Percentiles rank a stretch among this genome's conserved stretches.
phyloP scores from a whole-genome alignment of 2,329 filamentous ascomycete genomes.

The Botrytis byssoidea region DNA sequence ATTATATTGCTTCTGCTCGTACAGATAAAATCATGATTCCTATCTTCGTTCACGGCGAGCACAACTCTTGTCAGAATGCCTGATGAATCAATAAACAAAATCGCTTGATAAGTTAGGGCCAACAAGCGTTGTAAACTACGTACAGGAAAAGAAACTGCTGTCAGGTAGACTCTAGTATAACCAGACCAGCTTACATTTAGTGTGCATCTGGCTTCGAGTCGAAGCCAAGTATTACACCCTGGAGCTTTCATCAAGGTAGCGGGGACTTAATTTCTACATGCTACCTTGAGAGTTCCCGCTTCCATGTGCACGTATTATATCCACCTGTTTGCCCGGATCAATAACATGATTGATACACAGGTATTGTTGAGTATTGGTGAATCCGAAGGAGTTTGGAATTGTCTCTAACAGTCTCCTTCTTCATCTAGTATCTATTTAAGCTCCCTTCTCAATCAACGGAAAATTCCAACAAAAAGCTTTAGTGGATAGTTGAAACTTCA shows the following conservation, averaged over 20 bases:
- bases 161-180: neutral
- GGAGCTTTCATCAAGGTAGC: too few relatives aligned
- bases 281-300: neutral
- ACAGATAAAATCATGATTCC: neutral
- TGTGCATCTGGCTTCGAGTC: neutral
- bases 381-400: neutral
- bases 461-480: neutral
- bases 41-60: neutral
- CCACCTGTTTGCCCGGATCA: neutral
- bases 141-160: neutral
- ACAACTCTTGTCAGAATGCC: neutral
- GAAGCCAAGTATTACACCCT: neutral
- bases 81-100: too few relatives aligned
- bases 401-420: neutral
- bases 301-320: neutral
- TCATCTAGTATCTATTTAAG: constrained; percentile 8
- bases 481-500: neutral
- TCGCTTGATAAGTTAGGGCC: neutral
- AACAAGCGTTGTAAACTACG: neutral
- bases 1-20: neutral
- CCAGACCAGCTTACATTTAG: too few relatives aligned
- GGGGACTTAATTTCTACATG: too few relatives aligned
- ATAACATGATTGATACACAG: neutral
- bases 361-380: neutral
- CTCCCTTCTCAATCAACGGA: neutral